Percentiles rank a stretch among this genome's conserved stretches.
phyloP scores from a whole-genome alignment of 2,329 filamentous ascomycete species.

The Biscogniauxia marginata region DNA sequence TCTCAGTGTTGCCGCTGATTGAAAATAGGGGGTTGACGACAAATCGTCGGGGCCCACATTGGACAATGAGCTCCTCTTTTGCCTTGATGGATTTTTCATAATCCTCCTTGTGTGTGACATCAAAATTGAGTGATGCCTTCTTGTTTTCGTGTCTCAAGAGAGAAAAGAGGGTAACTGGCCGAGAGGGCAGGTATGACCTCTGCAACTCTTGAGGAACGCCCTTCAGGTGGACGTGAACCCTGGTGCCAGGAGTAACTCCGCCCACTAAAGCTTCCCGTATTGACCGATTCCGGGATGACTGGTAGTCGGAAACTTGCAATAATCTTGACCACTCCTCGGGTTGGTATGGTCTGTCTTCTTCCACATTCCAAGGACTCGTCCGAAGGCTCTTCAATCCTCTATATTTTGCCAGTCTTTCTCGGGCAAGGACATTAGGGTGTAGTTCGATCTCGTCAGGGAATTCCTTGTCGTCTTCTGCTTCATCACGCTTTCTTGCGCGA shows the following conservation, averaged over 20 bases:
- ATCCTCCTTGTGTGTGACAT: conserved; percentile 80
- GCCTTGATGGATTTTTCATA: conserved; percentile 76
- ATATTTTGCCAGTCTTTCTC: conserved; percentile 83
- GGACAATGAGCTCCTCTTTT: conserved; percentile 88
- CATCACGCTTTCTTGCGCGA: conserved; percentile 72
- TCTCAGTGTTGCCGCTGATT: conserved; percentile 82
- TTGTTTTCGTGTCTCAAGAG: conserved; percentile 95
- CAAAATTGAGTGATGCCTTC: conserved; percentile 83
- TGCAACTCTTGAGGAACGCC: conserved; percentile 44
- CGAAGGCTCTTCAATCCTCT: conserved; percentile 88
- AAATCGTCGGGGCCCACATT: conserved; percentile 85
- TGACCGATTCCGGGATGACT: conserved; percentile 72
- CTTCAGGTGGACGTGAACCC: conserved; percentile 75
- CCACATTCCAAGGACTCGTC: conserved; percentile 83
- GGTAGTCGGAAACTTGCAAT: conserved; percentile 86
- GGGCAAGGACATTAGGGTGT: conserved; percentile 79
- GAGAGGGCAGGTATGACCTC: conserved; percentile 49
- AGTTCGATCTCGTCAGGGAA: conserved; percentile 98
- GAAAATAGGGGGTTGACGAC: conserved; percentile 90
- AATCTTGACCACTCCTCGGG: conserved; percentile 87
- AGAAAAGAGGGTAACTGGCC: conserved; percentile 76
- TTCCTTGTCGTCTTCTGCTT: conserved; percentile 86
- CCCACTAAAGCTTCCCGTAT: conserved; percentile 84
- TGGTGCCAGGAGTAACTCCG: conserved; percentile 78
- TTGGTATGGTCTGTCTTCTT: conserved; percentile 82